phyloP scores from a whole-genome alignment of 768 basidiomycete genomes.

The Leucosporidium creatinivorum region DNA sequence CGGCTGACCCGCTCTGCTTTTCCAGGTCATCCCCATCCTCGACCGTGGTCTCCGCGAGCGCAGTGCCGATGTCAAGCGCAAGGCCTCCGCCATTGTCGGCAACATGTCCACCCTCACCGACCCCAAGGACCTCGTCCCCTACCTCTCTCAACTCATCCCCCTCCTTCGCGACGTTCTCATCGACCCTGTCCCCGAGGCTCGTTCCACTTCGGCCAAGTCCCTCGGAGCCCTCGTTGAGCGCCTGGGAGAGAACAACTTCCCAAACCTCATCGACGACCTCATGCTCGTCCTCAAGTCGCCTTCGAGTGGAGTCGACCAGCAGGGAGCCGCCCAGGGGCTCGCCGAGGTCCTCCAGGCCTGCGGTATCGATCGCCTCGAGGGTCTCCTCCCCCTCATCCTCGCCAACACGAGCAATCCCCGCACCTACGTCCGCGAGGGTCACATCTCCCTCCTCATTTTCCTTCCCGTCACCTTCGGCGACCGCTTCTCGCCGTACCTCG shows the following conservation, averaged over 20 bases:
- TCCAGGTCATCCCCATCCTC: slow-evolving; percentile 82
- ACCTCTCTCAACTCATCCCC: slow-evolving; percentile 78
- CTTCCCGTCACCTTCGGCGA: slow-evolving; percentile 92
- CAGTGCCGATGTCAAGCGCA: slow-evolving; percentile 87
- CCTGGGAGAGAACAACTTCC: slow-evolving; percentile 88
- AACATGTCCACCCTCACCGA: slow-evolving; percentile 86
- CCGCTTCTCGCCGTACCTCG: slow-evolving; percentile 90
- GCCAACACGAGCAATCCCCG: slow-evolving; percentile 81
- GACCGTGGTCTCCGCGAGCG: slow-evolving; percentile 88
- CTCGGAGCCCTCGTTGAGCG: slow-evolving; percentile 95
- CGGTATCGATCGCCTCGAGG: slow-evolving; percentile 95
- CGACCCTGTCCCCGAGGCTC: slow-evolving; percentile 95
- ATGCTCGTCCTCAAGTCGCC: slow-evolving; percentile 83
- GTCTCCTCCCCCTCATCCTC: slow-evolving; percentile 86
- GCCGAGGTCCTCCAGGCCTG: slow-evolving; percentile 90
- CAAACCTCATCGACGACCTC: slow-evolving; percentile 84
- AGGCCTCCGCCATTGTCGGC: slow-evolving; percentile 94
- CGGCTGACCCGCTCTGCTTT: background rate
- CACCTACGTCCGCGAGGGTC: slow-evolving; percentile 89
- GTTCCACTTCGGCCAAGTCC: slow-evolving; percentile 93
- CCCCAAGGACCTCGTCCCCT: slow-evolving; percentile 87
- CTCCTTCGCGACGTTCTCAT: slow-evolving; percentile 86
- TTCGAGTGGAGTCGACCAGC: slow-evolving; percentile 88
- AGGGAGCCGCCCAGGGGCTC: slow-evolving; percentile 95
- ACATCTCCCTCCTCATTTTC: slow-evolving; percentile 95